These are phyloP conservation scores for Syzygium malaccense DNA, from an alignment of 441 rosid genomes.

Conservation along the genomic window DNA sequence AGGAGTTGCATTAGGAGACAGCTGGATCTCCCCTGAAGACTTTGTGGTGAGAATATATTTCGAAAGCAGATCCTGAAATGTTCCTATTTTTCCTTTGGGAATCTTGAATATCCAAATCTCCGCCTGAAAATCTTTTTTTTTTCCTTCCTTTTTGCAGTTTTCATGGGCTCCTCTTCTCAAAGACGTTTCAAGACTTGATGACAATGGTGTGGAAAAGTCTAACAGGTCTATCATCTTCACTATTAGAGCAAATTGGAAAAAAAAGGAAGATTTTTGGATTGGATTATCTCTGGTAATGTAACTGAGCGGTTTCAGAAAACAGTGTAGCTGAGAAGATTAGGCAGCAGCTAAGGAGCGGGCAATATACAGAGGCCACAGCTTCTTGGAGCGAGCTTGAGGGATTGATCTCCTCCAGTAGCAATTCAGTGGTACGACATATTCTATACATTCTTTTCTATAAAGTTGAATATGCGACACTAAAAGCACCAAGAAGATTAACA, in stretches of 20 bases:
- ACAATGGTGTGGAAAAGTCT: constrained; percentile 39
- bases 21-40: constrained; percentile 95
- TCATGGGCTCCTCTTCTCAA: constrained; percentile 91
- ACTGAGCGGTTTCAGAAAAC: constrained; percentile 2
- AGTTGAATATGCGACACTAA: neutral
- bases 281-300: neutral
- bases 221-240: constrained; percentile 37
- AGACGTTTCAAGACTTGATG: constrained; percentile 60
- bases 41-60: constrained; percentile 46
- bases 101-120: neutral
- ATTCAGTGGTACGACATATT: constrained; percentile 41
- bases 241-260: neutral
- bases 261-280: neutral
- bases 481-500: neutral
- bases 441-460: neutral
- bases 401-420: constrained; percentile 31
- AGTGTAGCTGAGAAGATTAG: constrained; percentile 58
- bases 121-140: neutral
- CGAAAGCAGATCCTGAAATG: neutral
- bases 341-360: constrained; percentile 42
- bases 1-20: constrained; percentile 84
- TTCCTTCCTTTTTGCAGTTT: constrained; percentile 20
- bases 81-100: neutral
- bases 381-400: constrained; percentile 58
- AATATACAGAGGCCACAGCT: constrained; percentile 39